Base-by-base conservation (phyloP, 306 rosid genomes). In the Erythrophleum fordii region DNA sequence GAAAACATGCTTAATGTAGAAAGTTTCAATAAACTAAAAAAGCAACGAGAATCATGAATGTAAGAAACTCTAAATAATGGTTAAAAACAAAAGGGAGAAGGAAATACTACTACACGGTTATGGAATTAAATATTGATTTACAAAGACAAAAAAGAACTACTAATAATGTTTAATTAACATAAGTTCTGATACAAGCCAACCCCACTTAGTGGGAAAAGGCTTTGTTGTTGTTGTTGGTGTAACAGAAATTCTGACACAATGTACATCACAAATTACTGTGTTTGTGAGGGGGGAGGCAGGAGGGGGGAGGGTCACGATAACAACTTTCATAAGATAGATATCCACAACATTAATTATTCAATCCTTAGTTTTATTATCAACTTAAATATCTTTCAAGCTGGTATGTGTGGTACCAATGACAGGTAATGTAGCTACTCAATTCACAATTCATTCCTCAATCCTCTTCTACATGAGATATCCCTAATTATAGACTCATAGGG, bases 1-100 rank as follows among this genome's bases (percentile, higher is more conserved):
- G 69, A 69, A 58, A 73, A 61, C 74, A 59, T 69, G 66, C 49
- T 53, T 41, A 69, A 58, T 55, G 56, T 31, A 70, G 52, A 66
- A 62, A 70, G 71, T 45, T 64, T 64, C 41, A 65, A 12, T 26
- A 39, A 37, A 79, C 20, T 2, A 68, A 34, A 35, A 56, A 37
- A 48, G 51, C 29, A 83, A 59, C 29, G 23, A 48, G 53, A 58
- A 39, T 37, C 69, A 23, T 39, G 7, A 66, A 53, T 28, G 69
- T 13, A 55, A 62, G 83, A 18, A 69, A 66, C 72, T 64, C 76
- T 44, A 67, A 60, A 69, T 70, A 5, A 59, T 61, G 59, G 62
- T 49, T 20, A 41, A 71, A 58, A 34, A 69, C 16, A 69, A 68
- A 61, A 44, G 39, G 71, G 17, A 52, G 70, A n/a, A 64, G 66